Percentiles rank a stretch among this genome's conserved stretches.
phyloP scores from a whole-genome alignment of 805 yeast species.

The Metschnikowia anglica region DNA sequence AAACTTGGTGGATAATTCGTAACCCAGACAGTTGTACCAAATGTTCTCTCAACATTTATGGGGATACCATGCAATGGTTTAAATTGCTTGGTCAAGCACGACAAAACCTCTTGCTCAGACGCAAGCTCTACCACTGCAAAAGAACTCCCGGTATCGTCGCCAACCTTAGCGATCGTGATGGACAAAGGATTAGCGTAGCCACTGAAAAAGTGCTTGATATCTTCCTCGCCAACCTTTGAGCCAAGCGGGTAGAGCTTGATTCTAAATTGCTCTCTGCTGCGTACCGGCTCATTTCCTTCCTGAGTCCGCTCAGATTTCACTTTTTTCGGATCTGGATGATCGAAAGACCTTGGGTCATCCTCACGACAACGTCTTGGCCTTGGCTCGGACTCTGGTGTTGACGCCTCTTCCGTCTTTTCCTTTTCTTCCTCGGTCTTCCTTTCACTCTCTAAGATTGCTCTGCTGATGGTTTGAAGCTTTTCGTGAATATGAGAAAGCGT shows the following conservation, averaged over 20 bases:
- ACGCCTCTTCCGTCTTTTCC: neutral
- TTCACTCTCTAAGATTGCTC: neutral
- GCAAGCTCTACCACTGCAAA: constrained; percentile 62
- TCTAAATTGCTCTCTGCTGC: constrained; percentile 62
- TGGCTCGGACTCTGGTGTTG: neutral
- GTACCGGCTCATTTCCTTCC: constrained; percentile 16
- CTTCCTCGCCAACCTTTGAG: constrained; percentile 33
- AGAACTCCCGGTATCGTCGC: constrained; percentile 1
- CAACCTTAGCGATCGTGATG: constrained; percentile 22
- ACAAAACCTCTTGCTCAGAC: constrained; percentile 44
- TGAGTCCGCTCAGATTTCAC: neutral
- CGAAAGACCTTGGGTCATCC: neutral
- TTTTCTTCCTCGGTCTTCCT: neutral
- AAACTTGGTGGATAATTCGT: constrained; percentile 68
- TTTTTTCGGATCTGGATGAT: neutral
- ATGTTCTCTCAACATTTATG: constrained; percentile 46
- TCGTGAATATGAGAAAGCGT: neutral
- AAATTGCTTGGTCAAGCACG: constrained; percentile 60
- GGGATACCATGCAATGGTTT: constrained; percentile 45
- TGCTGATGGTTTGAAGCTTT: neutral
- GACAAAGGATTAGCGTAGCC: constrained; percentile 60
- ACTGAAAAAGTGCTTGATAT: constrained; percentile 45
- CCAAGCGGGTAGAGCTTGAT: constrained; percentile 56
- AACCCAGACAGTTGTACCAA: constrained; percentile 62
- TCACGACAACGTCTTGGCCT: neutral